These are phyloP conservation scores for Aegle marmelos DNA, from an alignment of 345 rosid species.

Conservation along the genomic window DNA sequence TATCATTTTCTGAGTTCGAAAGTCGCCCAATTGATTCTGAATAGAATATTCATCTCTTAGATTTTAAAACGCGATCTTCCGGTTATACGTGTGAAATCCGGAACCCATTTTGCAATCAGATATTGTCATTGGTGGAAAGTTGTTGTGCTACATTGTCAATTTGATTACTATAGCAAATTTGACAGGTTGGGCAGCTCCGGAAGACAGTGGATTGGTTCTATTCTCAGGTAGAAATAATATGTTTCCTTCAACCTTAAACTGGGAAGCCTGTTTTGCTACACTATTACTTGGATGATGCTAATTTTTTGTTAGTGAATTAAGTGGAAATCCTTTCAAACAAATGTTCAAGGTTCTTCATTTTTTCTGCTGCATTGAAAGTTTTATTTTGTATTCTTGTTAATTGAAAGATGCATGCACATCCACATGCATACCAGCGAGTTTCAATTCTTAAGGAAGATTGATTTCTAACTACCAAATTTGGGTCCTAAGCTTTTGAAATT, in stretches of 20 bases:
- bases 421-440: no score
- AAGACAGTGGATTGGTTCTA: conserved; percentile 76
- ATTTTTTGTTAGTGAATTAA: background rate
- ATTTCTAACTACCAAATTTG: background rate
- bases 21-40: background rate
- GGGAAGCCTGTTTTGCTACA: background rate
- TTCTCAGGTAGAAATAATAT: conserved; percentile 52
- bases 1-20: background rate
- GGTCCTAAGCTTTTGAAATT: background rate
- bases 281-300: background rate
- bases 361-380: background rate
- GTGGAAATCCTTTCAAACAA: background rate
- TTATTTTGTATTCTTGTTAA: background rate
- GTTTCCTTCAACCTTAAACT: background rate
- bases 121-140: background rate
- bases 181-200: conserved; percentile 80
- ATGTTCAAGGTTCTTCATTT: background rate
- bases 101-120: background rate
- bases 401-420: background rate
- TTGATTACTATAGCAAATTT: conserved; percentile 36
- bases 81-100: background rate
- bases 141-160: background rate
- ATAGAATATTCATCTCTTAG: background rate
- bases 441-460: background rate
- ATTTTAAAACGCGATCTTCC: background rate